Evolutionary conservation across 1,139 yeast species (phyloP).

Genomic region (Suhomyces bribrorum): DNA sequence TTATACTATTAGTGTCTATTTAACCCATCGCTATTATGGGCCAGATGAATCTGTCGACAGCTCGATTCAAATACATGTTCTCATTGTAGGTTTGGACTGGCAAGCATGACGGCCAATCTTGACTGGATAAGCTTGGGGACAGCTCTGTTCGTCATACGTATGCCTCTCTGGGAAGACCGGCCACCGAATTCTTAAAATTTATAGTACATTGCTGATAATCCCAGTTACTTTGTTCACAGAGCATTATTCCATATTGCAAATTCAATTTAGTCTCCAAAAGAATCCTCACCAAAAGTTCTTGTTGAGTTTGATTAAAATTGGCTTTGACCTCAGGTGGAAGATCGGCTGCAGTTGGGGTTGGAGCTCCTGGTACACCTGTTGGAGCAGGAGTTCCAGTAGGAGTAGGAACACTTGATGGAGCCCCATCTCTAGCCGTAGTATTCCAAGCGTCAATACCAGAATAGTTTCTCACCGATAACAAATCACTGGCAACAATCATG

Average conservation of each 20-base stretch:
- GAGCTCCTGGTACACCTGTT: constrained; percentile 4
- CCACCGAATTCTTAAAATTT: constrained; percentile 67
- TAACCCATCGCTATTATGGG: neutral
- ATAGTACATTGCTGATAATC: constrained; percentile 68
- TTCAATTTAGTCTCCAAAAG: constrained; percentile 75
- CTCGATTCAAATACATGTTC: too few species aligned
- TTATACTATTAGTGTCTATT: neutral
- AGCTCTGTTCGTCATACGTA: too few species aligned
- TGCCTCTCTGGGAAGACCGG: constrained; percentile 48
- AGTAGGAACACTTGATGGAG: constrained; percentile 15
- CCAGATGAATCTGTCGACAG: neutral
- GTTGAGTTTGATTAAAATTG: constrained; percentile 56
- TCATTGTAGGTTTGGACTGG: too few species aligned
- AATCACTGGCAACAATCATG: constrained; percentile 83
- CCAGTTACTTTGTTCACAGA: constrained; percentile 89
- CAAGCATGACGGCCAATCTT: too few species aligned
- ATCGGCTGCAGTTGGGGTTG: constrained; percentile 34
- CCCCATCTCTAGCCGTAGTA: constrained; percentile 12
- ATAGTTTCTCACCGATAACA: constrained; percentile 65
- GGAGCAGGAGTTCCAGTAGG: constrained; percentile 7
- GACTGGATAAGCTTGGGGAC: too few species aligned
- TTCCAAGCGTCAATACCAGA: constrained; percentile 64
- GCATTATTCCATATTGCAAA: constrained; percentile 76
- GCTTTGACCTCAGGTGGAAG: constrained; percentile 57
- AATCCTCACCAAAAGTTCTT: constrained; percentile 64